Base-by-base conservation (phyloP, 305 asterid species). In the Striga hermonthica region DNA sequence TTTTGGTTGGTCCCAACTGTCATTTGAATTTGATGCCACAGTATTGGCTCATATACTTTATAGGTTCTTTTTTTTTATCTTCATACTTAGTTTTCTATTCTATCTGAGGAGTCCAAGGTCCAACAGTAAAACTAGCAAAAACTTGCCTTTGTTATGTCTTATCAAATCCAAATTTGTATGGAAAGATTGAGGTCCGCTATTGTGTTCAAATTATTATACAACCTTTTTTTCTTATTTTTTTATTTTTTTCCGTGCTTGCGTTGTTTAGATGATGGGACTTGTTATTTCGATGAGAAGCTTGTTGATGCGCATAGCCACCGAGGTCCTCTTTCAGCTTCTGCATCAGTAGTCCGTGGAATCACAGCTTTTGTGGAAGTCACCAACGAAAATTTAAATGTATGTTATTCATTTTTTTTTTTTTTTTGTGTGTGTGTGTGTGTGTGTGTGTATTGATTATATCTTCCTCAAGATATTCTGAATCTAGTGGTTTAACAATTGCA, bases 261-360 rank as follows among this genome's bases (percentile, higher is more conserved):
- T 22, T 14, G 7, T 71, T 64, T 71, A 93, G 98, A 90, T 60
- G 95, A 93, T 65, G 98, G 99, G 31, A 60, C 94, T 62, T 88
- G 75, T 83, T 90, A 83, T 85, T 90, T 93, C 67, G 91, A 88
- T 73, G 94, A 91, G 77, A 85, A 88, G 76, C 82, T 78, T 75
- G 85, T 81, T 80, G 95, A 85, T 73, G 85, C 84, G 55, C 80
- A 66, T 71, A 94, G 85, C 61, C 81, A 80, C 73, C 85, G 81
- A 64, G 88, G 94, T 73, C 92, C 97, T 70, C 77, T 93, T 65
- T 82, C 96, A 44, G 92, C 89, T 70, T 86, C 99, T 60, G 88
- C 95, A 31, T 79, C 95, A 1, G 86, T 93, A 57, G 84, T 90
- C 73, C 91, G 84, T 57, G 99, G 99, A 67, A 66, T 88, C 72